Evolutionary conservation across 352 stramenopile genomes (phyloP), one percentile per base, ranked within the genome.

Genomic region (Phytophthora palmivora): DNA sequence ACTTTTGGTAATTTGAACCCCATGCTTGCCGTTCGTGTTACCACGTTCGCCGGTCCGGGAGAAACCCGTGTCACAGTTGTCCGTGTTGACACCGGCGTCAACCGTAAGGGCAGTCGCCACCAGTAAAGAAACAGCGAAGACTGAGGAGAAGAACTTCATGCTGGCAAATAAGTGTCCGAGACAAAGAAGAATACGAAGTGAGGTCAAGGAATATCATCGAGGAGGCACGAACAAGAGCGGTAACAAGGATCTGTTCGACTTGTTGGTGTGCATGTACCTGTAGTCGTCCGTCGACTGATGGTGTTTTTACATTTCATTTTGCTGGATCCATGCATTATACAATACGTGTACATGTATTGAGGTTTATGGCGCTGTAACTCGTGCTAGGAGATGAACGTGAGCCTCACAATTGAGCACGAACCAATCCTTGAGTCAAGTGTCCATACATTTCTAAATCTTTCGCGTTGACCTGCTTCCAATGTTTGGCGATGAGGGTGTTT

Each of bases 61-160:
- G 19, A 61, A 61, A 0, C 52, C 52, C 2, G 52, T 28, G 9
- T 53, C 52, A 26, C 52, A 52, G 22, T 61, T 60, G 41, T 51
- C 52, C n/a, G 41, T 39, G 12, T 7, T 62, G 22, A 30, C 11
- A 12, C 42, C 53, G 4, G 53, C 53, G 12, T 62, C 53, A 33
- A 38, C 36, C 21, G 37, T 54, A 33, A 50, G 16, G 14, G 21
- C 24, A 21, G 42, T 41, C 11, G 42, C 21, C 32, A 54, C 53
- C 16, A 62, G 42, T 14, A 62, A 42, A 24, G 42, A 38, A 41
- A 39, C 22, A 2, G 53, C 53, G 10, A 62, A 47, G 30, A 45
- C 33, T 1, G 53, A 42, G 34, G 42, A 61, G 53, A 46, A 53
- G 21, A 61, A 49, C 53, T 61, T 61, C 53, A 61, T 53, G n/a